Base-by-base conservation (phyloP, 192 early-diverging fungal species). In the Bifiguratus adelaidae region DNA sequence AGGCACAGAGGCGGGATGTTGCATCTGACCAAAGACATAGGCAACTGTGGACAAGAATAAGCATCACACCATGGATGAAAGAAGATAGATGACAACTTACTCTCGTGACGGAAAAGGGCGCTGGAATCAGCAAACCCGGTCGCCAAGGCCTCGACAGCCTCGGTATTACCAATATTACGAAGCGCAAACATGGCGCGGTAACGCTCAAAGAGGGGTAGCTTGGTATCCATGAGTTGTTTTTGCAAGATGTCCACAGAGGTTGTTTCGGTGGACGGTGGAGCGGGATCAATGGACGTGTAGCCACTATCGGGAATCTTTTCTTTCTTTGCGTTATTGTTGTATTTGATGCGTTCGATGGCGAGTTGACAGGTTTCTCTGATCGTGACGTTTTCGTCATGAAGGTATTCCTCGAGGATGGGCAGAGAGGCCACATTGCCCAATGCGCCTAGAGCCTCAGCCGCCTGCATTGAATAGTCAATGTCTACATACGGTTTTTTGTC, bases 11-110 rank as follows among this genome's bases (percentile, higher is more conserved):
- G 85, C 91, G 22, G 83, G 82, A 52, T 91, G 89, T 71, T 93
- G 92, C 78, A 98, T 79, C 63, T 98, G 91, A 43, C 95, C 95
- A 74, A 98, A 98, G 11, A 98, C 85, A 61, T 89, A 97, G 21
- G 90, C 89, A 28, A 86, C 62, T 59, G 37, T 52, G 52, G 19
- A 9, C 8, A 30, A 55, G 6, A 1, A 40, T 37, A 15, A 37
- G 12, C 13, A 41, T 53, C 2, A n/a, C 26, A 26, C 42, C 4
- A 55, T 32, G 29, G 41, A n/a, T 6, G 33, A 22, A 23, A 49
- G n/a, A 52, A 36, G 16, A 56, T 54, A 47, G 70, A 53, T 76
- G 35, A 21, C 28, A 20, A 32, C 24, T 35, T 42, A 60, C 50
- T 88, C 60, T 97, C 94, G 48, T 97, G 94, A 45, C 91, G 67